These are phyloP conservation scores for Dactylis glomerata DNA, from an alignment of 176 grass and related monocot species.

Conservation along the genomic window DNA sequence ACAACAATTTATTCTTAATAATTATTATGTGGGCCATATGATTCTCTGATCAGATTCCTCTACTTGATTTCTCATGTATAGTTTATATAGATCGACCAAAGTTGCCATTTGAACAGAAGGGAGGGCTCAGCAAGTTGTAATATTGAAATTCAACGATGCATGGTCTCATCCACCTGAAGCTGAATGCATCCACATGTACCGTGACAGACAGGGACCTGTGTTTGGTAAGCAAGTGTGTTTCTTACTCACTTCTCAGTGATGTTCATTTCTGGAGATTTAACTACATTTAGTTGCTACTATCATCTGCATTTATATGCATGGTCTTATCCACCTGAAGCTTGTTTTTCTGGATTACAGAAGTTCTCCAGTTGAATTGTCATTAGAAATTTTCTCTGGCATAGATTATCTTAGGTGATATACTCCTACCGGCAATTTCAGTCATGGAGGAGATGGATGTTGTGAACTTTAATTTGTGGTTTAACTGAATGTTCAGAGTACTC, in stretches of 20 bases:
- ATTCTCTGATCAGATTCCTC: conserved; percentile 53
- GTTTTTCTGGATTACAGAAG: background rate
- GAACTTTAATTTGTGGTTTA: no score
- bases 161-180: conserved; percentile 42
- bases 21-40: conserved; percentile 27
- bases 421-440: no score
- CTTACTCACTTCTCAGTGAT: background rate
- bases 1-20: no score
- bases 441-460: no score
- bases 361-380: background rate
- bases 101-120: conserved; percentile 10
- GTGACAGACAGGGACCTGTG: background rate
- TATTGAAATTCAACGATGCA: conserved; percentile 28
- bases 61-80: conserved; percentile 12
- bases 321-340: background rate
- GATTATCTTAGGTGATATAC: no score
- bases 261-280: background rate
- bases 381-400: no score
- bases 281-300: background rate
- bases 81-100: background rate
- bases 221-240: conserved; percentile 21
- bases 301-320: no score
- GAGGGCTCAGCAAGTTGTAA: background rate
- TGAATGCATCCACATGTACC: conserved; percentile 16
- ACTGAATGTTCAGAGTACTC: no score